Conservation (phyloP, 371 early-diverging fungal species). For the Apophysomyces ossiformis region DNA sequence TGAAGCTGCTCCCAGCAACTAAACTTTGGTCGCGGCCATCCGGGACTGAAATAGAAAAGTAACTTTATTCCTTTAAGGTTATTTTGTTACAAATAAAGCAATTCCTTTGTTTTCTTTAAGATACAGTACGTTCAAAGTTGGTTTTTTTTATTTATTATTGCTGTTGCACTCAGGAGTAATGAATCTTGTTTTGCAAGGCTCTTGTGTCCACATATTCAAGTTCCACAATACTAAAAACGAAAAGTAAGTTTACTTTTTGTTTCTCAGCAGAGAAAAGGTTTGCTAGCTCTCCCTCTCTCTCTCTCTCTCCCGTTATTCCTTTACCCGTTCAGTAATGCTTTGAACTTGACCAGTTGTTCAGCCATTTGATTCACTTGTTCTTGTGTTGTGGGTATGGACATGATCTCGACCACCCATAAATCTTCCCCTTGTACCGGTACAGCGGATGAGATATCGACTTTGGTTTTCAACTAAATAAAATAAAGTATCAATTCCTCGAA, state of each 20-base stretch:
- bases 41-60: not conserved
- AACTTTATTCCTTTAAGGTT: slow-evolving; percentile 1
- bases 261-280: not conserved
- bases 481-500: too few relatives aligned
- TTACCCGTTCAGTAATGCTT: slow-evolving; percentile 48
- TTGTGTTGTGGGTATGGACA: slow-evolving; percentile 44
- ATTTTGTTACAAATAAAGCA: slow-evolving; percentile 12
- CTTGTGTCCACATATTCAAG: slow-evolving; percentile 55
- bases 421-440: slow-evolving; percentile 35
- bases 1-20: slow-evolving; percentile 34
- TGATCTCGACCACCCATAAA: slow-evolving; percentile 52
- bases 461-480: slow-evolving; percentile 35
- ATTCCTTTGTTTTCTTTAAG: not conserved
- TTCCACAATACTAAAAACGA: slow-evolving; percentile 38
- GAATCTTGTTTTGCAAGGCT: slow-evolving; percentile 52
- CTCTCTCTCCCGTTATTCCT: too few relatives aligned
- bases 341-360: slow-evolving; percentile 49
- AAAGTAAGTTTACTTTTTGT: too few relatives aligned
- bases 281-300: too few relatives aligned
- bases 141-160: not conserved
- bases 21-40: slow-evolving; percentile 2
- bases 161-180: slow-evolving; percentile 30
- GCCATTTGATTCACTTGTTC: slow-evolving; percentile 57
- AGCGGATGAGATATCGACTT: slow-evolving; percentile 39
- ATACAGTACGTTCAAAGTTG: too few relatives aligned